phyloP scores from a whole-genome alignment of 2,329 filamentous ascomycete genomes.

The Botrytis deweyae region DNA sequence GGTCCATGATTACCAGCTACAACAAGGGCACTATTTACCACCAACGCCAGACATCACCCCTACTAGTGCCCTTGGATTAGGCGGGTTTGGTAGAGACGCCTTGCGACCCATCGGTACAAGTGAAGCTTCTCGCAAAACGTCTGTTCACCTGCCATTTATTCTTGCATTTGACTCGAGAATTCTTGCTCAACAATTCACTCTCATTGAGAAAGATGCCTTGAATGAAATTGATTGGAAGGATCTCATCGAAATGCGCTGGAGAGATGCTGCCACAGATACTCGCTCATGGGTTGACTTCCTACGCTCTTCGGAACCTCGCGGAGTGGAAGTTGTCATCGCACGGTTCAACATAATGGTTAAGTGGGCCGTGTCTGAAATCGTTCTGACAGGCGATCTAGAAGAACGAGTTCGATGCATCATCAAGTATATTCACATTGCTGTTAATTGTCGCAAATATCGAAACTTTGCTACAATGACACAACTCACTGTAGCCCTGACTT shows the following conservation, averaged over 20 bases:
- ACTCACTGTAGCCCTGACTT: slow-evolving; percentile 73
- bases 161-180: slow-evolving; percentile 77
- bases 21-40: slow-evolving; percentile 28
- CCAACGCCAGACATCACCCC: slow-evolving; percentile 39
- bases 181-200: slow-evolving; percentile 78
- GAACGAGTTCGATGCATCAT: slow-evolving; percentile 75
- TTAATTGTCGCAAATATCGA: slow-evolving; percentile 70
- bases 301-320: slow-evolving; percentile 67
- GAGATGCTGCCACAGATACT: slow-evolving; percentile 63
- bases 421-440: slow-evolving; percentile 80
- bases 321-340: slow-evolving; percentile 80
- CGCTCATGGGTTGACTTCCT: slow-evolving; percentile 83
- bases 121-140: slow-evolving; percentile 37
- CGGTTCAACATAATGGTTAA: slow-evolving; percentile 88
- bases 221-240: slow-evolving; percentile 90
- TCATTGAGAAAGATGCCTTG: slow-evolving; percentile 82
- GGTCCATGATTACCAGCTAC: slow-evolving; percentile 37
- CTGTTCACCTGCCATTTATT: slow-evolving; percentile 71
- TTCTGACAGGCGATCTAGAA: slow-evolving; percentile 68
- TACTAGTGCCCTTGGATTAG: slow-evolving; percentile 24
- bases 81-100: slow-evolving; percentile 27
- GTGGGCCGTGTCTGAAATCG: slow-evolving; percentile 77
- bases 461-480: slow-evolving; percentile 86
- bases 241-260: slow-evolving; percentile 80
- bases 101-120: slow-evolving; percentile 32